Evolutionary conservation across 2,329 filamentous ascomycete species (phyloP).

Genomic region (Pyricularia grisea): DNA sequence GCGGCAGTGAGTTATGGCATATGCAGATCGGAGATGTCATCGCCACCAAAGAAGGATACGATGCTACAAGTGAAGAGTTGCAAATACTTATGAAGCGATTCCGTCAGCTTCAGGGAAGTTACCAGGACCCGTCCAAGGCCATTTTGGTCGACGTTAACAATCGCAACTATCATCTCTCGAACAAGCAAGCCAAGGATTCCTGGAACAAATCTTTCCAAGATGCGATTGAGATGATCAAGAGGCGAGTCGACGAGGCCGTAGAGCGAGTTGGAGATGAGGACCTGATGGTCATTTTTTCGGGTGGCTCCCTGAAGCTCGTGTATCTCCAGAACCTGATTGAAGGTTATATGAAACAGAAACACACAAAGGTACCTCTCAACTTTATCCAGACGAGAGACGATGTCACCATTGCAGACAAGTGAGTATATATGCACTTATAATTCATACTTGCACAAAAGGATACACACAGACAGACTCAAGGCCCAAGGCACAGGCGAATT

Average conservation of each 20-base stretch:
- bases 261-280: not conserved
- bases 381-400: not conserved
- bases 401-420: not conserved
- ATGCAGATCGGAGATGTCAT: not conserved
- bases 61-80: not conserved
- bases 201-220: not conserved
- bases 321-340: not conserved
- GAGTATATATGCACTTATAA: not conserved
- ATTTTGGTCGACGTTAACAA: not conserved
- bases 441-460: too few relatives aligned
- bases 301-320: not conserved
- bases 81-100: not conserved
- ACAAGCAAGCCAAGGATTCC: not conserved
- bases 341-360: not conserved
- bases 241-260: not conserved
- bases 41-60: not conserved
- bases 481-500: not conserved
- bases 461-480: too few relatives aligned
- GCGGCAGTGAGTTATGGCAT: slow-evolving; percentile 1
- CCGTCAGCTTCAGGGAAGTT: not conserved
- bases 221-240: not conserved
- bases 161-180: not conserved
- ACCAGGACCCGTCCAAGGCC: not conserved
- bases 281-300: not conserved
- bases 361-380: not conserved